Evolutionary conservation across 805 yeast species (phyloP), one percentile per base, ranked within the genome.

Genomic region (Nadsonia fulvescens): DNA sequence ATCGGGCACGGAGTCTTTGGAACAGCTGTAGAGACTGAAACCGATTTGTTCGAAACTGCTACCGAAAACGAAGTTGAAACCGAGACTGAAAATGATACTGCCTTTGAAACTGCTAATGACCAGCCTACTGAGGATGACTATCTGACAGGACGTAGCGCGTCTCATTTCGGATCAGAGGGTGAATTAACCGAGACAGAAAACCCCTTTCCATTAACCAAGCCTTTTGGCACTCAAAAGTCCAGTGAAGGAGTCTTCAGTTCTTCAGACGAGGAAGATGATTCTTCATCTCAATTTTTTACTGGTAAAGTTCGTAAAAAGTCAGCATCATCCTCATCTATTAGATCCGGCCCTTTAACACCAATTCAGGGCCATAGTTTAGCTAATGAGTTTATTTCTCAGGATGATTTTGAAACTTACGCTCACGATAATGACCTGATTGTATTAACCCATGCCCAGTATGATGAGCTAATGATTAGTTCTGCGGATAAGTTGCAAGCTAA

Each of bases 111-210:
- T n/a, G 40, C 37, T 11, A 38, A 30, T 15, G 46, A 45, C 9
- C 44, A 37, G 12, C 37, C 43, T 12, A 43, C 47, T 6, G 43
- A 38, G 12, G 46, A 39, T 11, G 48, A 44, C 8, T 36, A 23
- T 22, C 13, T 24, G n/a, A 27, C 35, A 8, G 38, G 17, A n/a
- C n/a, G n/a, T n/a, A n/a, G n/a, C n/a, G n/a, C n/a, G n/a, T 9
- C 25, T 32, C 10, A 8, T 43, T 33, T 20, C 36, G 32, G 15
- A 42, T 27, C 31, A 13, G 34, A 28, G 4, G 48, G 36, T 20
- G 42, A 34, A 12, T 34, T 36, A 21, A 44, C 49, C 4, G 51
- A 46, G 26, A 41, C 46, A 11, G 51, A 46, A 20, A 31, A 22
- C 8, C 27, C 36, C 2, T 22, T 22, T 12, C 8, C 25, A 10